phyloP scores from a whole-genome alignment of 306 rosid genomes.

The Inga leiocalycina region DNA sequence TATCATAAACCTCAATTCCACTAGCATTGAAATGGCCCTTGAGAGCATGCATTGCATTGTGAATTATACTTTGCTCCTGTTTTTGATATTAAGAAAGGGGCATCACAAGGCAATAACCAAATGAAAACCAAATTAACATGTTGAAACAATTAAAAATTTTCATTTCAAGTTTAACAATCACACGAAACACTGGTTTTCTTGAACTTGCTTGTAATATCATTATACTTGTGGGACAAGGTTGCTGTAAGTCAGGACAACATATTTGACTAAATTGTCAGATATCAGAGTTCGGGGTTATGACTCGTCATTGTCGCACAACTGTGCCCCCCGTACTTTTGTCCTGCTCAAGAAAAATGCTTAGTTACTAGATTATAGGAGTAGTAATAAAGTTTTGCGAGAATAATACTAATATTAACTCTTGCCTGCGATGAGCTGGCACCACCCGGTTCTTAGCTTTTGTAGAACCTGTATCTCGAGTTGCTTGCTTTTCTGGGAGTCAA shows the following conservation, averaged over 20 bases:
- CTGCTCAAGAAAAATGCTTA: constrained; percentile 41
- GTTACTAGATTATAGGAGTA: not conserved
- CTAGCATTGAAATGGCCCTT: not conserved
- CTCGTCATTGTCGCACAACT: constrained; percentile 49
- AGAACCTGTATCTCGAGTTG: constrained; percentile 30
- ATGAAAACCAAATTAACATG: not conserved
- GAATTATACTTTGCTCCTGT: not conserved
- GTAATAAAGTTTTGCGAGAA: no score
- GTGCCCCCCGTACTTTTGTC: constrained; percentile 63
- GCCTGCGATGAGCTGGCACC: constrained; percentile 64
- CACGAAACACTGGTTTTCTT: not conserved
- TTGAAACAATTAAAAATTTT: not conserved
- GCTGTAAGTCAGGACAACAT: not conserved
- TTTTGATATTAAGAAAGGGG: not conserved
- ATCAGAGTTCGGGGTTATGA: not conserved
- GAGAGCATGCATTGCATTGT: not conserved
- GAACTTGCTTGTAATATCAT: not conserved
- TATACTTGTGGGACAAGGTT: not conserved
- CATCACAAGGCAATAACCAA: not conserved
- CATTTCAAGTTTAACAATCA: not conserved
- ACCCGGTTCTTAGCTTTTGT: constrained; percentile 49
- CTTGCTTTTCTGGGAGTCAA: constrained; percentile 45
- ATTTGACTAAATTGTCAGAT: not conserved
- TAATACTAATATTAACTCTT: constrained; percentile 12
- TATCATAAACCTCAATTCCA: not conserved